Evolutionary conservation across 2,329 filamentous ascomycete species (phyloP), one percentile per base, ranked within the genome.

Genomic region (Tolypocladium amazonense): DNA sequence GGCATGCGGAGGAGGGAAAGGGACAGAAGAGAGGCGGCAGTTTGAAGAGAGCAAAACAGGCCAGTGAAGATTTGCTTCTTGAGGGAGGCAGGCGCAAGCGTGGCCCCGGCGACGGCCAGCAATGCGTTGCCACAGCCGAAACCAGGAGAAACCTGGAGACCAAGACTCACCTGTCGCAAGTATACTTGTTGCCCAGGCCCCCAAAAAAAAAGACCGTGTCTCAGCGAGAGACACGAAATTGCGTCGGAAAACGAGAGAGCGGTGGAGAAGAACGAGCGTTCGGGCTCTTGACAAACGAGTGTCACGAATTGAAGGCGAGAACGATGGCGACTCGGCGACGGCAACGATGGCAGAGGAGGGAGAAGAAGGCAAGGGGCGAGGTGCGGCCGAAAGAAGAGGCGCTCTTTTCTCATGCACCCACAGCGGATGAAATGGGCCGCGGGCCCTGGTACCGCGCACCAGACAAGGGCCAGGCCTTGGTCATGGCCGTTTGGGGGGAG

Each of bases 211-310:
- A 0, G n/a, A n/a, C 35, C 33, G 23, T 38, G 39, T 37, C 47
- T 52, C 47, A n/a, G 35, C 35, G 23, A 39, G 47, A 20, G 57
- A 35, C 45, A 37, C 35, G 35, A n/a, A 30, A 52, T 27, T 4
- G 50, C 30, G 50, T 23, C 30, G 50, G 18, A 58, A 64, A 56
- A 61, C 57, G 27, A 67, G 63, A 68, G 38, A 39, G 43, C 55
- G 38, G 33, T 30, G 53, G 30, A 38, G 33, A 62, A 52, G 11
- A 11, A 50, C 54, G 63, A 62, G 59, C 59, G 67, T 70, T 69
- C 69, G 67, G 62, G 64, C 59, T 63, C 68, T 67, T 65, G 65
- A 68, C 68, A 72, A 75, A 74, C 72, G 73, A 75, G 70, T 62
- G 73, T 69, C 70, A 63, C 65, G 71, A 74, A 75, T 68, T 64